These are phyloP conservation scores for Volvariella volvacea DNA, from an alignment of 1,284 basidiomycete species.

Conservation along the genomic window DNA sequence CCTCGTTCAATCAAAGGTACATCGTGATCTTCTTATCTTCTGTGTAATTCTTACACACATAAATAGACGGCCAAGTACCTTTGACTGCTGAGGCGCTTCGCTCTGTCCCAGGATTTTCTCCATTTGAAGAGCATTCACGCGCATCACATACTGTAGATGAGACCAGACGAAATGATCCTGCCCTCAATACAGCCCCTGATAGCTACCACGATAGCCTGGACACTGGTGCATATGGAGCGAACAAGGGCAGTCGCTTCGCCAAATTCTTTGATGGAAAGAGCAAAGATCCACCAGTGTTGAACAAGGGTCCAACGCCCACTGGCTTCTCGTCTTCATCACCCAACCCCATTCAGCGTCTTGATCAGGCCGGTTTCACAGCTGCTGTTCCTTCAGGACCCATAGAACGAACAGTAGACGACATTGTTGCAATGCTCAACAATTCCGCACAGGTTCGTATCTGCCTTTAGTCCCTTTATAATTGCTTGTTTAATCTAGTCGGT, in stretches of 20 bases:
- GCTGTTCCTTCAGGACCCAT: constrained; percentile 34
- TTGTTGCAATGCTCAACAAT: constrained; percentile 67
- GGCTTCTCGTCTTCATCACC: constrained; percentile 37
- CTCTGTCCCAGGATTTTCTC: constrained; percentile 38
- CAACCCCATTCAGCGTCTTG: constrained; percentile 39
- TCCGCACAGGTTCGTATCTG: constrained; percentile 48
- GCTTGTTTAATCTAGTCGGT: no score
- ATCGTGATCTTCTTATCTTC: neutral
- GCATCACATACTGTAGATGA: constrained; percentile 3
- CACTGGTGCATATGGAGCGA: constrained; percentile 27
- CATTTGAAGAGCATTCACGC: constrained; percentile 45
- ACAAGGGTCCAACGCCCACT: constrained; percentile 33
- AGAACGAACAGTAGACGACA: constrained; percentile 57
- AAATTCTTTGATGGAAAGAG: constrained; percentile 76
- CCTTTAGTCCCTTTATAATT: no score
- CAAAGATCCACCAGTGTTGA: constrained; percentile 35
- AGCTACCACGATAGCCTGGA: constrained; percentile 2
- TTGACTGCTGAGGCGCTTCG: constrained; percentile 22
- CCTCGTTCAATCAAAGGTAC: constrained; percentile 1
- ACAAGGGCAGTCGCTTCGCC: constrained; percentile 73
- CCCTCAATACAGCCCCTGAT: neutral
- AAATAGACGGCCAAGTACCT: constrained; percentile 12
- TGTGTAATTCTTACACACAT: neutral
- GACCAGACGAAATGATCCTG: neutral
- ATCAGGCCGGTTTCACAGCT: constrained; percentile 31